Conservation (phyloP, 73 alveolate genomes). For the Paramecium sonneborni region DNA sequence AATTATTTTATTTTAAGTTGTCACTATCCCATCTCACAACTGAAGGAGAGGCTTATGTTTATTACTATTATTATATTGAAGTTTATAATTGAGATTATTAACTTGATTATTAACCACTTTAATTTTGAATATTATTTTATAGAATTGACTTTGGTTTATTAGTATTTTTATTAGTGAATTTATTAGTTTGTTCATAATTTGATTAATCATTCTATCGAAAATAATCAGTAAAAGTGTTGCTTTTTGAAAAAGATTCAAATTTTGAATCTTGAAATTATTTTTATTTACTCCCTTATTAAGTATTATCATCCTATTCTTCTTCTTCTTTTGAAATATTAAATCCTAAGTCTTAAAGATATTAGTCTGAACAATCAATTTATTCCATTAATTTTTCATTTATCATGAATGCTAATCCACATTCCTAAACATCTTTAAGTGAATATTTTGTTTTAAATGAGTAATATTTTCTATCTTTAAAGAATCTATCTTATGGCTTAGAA, state of each 20-base stretch:
- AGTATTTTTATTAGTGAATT: neutral
- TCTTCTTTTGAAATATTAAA: neutral
- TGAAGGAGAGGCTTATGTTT: neutral
- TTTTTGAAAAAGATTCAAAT: slow-evolving; percentile 11
- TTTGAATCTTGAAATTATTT: neutral
- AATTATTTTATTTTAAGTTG: neutral
- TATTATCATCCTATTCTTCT: neutral
- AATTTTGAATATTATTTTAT: neutral
- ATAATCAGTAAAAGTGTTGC: slow-evolving; percentile 18
- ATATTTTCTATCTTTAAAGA: neutral
- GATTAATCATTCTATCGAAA: neutral
- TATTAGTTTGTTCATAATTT: neutral
- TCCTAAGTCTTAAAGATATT: neutral
- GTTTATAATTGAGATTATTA: neutral
- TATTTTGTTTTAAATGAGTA: neutral
- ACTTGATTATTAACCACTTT: neutral
- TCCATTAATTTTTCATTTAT: neutral
- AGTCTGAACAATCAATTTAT: neutral
- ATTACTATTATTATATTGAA: neutral
- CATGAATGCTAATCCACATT: slow-evolving; percentile 47
- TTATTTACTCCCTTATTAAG: neutral
- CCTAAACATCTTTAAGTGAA: neutral
- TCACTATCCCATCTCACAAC: slow-evolving; percentile 21
- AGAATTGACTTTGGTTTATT: neutral
- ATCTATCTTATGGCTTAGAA: neutral